Percentiles rank a stretch among this genome's conserved stretches.
Conservation (phyloP, 345 rosid species). For the Limnanthes douglasii region DNA sequence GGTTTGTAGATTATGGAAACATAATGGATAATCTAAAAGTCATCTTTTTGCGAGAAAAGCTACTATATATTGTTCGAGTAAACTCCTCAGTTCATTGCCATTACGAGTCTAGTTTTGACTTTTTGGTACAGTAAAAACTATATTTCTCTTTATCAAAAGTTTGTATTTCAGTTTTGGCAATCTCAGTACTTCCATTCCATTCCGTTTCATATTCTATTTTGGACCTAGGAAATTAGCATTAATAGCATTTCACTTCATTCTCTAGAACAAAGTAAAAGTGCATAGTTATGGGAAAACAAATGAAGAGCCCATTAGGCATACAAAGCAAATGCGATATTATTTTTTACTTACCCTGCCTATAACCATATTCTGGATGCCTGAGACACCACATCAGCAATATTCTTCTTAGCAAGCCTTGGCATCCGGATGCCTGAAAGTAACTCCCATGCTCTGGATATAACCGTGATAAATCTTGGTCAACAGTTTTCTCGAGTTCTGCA, state of each 20-base stretch:
- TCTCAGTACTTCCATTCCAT: background rate
- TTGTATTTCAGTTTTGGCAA: too few relatives aligned
- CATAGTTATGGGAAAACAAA: background rate
- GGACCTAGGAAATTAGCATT: background rate
- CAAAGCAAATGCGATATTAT: too few relatives aligned
- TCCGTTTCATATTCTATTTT: background rate
- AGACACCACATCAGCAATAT: slow-evolving; percentile 89
- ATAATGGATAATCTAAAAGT: too few relatives aligned
- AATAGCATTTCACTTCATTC: background rate
- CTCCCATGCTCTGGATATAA: slow-evolving; percentile 91
- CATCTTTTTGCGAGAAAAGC: too few relatives aligned
- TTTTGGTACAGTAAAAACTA: too few relatives aligned
- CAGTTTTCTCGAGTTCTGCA: slow-evolving; percentile 88
- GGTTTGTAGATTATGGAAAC: too few relatives aligned
- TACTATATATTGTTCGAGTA: too few relatives aligned
- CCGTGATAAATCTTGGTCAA: slow-evolving; percentile 87
- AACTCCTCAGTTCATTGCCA: too few relatives aligned
- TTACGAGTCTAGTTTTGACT: too few relatives aligned
- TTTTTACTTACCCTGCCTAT: slow-evolving; percentile 90
- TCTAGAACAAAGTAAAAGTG: background rate
- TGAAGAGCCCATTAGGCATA: too few relatives aligned
- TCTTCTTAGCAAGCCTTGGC: slow-evolving; percentile 92
- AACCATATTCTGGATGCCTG: slow-evolving; percentile 71
- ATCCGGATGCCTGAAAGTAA: slow-evolving; percentile 89
- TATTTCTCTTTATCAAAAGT: too few relatives aligned